Conservation (phyloP, 805 yeast species). For the Danielia reshetovae region DNA sequence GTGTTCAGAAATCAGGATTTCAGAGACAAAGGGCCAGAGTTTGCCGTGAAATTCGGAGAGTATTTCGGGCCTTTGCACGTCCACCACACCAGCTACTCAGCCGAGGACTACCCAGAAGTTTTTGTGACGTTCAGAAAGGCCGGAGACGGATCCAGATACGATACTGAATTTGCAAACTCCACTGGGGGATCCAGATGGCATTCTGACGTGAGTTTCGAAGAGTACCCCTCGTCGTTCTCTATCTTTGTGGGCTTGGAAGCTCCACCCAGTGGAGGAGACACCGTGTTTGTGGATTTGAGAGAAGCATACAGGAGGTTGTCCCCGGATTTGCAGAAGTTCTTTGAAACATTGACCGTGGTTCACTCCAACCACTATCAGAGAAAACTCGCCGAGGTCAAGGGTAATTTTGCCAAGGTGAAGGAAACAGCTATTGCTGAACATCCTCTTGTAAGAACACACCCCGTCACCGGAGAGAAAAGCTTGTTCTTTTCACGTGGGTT, state of each 20-base stretch:
- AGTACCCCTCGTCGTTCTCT: slow-evolving; percentile 23
- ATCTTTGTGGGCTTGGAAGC: slow-evolving; percentile 24
- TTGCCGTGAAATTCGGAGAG: slow-evolving; percentile 19
- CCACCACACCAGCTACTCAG: slow-evolving; percentile 21
- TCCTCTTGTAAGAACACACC: slow-evolving; percentile 27
- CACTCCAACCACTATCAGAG: slow-evolving; percentile 23
- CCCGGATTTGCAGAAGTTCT: slow-evolving; percentile 19
- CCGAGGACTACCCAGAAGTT: slow-evolving; percentile 21
- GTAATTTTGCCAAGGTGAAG: slow-evolving; percentile 16
- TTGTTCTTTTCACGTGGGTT: slow-evolving; percentile 21
- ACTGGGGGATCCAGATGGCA: slow-evolving; percentile 18
- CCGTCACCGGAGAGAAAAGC: slow-evolving; percentile 25
- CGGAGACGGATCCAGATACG: slow-evolving; percentile 18
- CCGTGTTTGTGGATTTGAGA: slow-evolving; percentile 23
- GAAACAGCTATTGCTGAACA: slow-evolving; percentile 22
- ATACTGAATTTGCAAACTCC: slow-evolving; percentile 11
- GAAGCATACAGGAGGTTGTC: slow-evolving; percentile 25
- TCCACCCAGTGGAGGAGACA: slow-evolving; percentile 25
- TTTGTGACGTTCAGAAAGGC: slow-evolving; percentile 21
- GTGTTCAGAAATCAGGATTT: slow-evolving; percentile 24
- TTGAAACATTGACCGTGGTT: slow-evolving; percentile 21
- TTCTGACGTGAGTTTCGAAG: slow-evolving; percentile 23
- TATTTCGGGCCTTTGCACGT: slow-evolving; percentile 27
- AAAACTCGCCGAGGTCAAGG: slow-evolving; percentile 11
- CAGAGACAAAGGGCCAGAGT: slow-evolving; percentile 22